Percentiles rank a stretch among this genome's conserved stretches.
These are phyloP conservation scores for Cryptococcus neoformans DNA, from an alignment of 1,284 basidiomycete genomes.

Conservation along the genomic window DNA sequence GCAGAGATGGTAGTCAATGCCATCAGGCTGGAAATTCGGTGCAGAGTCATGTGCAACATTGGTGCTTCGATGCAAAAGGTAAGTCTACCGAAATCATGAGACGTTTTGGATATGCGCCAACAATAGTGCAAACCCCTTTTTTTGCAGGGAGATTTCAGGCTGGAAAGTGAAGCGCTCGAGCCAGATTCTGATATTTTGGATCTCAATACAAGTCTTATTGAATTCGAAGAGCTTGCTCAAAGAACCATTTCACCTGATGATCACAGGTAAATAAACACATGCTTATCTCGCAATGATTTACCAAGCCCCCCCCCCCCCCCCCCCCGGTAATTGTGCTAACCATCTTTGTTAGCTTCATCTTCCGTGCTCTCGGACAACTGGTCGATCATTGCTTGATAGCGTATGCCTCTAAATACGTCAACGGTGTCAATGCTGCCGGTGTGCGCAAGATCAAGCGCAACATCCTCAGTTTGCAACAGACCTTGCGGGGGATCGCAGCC, in stretches of 20 bases:
- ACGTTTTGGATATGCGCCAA: background rate
- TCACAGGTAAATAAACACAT: constrained; percentile 59
- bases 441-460: constrained; percentile 87
- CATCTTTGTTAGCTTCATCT: constrained; percentile 59
- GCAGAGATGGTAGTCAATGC: constrained; percentile 83
- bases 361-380: constrained; percentile 79
- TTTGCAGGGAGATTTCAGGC: constrained; percentile 71
- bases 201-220: constrained; percentile 75
- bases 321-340: background rate
- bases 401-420: constrained; percentile 65
- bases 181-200: constrained; percentile 89
- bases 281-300: background rate
- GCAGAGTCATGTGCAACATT: constrained; percentile 78
- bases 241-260: constrained; percentile 62
- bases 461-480: constrained; percentile 88
- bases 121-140: background rate
- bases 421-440: constrained; percentile 69
- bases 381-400: constrained; percentile 80
- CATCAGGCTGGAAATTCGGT: constrained; percentile 83
- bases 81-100: constrained; percentile 24
- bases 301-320: too few relatives aligned
- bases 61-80: constrained; percentile 73
- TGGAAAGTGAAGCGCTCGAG: constrained; percentile 78
- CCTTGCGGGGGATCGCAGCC: constrained; percentile 69
- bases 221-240: constrained; percentile 69